Evolutionary conservation across 164 flowering plant species (phyloP).

Genomic region (Malania oleifera): DNA sequence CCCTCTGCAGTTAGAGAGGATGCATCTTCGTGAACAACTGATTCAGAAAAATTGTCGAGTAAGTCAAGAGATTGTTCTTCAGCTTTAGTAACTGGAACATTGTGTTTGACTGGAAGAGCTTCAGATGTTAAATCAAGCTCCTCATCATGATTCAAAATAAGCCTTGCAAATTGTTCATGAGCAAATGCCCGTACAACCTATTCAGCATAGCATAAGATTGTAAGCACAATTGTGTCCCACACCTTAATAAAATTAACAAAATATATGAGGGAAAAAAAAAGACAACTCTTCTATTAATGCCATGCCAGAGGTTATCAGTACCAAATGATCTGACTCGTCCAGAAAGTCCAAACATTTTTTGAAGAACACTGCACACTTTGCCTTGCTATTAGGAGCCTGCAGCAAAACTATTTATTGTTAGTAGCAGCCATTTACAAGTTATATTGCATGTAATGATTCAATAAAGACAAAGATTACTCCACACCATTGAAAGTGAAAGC

Average conservation of each 20-base stretch:
- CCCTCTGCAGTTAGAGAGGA: slow-evolving; percentile 21
- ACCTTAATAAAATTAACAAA: not conserved
- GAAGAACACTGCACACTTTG: slow-evolving; percentile 70
- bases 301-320: slow-evolving; percentile 21
- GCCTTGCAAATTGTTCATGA: slow-evolving; percentile 97
- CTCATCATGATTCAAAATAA: slow-evolving; percentile 62
- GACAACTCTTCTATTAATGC: not conserved
- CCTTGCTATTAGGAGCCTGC: slow-evolving; percentile 64
- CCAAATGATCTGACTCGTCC: slow-evolving; percentile 88
- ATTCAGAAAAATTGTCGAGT: slow-evolving; percentile 30
- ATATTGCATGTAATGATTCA: not conserved
- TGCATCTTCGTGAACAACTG: slow-evolving; percentile 28
- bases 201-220: slow-evolving; percentile 8
- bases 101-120: slow-evolving; percentile 48
- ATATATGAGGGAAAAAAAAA: not conserved
- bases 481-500: slow-evolving; percentile 86
- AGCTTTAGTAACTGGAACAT: slow-evolving; percentile 47
- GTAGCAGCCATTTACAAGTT: slow-evolving; percentile 3
- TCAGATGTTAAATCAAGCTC: slow-evolving; percentile 61
- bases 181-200: slow-evolving; percentile 94
- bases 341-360: slow-evolving; percentile 74
- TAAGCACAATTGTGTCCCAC: not conserved
- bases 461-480: not conserved
- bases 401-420: slow-evolving; percentile 16
- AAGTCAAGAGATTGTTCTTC: slow-evolving; percentile 53